Conservation (phyloP, 2,329 filamentous ascomycete species). For the Coleophoma eucalyptorum region DNA sequence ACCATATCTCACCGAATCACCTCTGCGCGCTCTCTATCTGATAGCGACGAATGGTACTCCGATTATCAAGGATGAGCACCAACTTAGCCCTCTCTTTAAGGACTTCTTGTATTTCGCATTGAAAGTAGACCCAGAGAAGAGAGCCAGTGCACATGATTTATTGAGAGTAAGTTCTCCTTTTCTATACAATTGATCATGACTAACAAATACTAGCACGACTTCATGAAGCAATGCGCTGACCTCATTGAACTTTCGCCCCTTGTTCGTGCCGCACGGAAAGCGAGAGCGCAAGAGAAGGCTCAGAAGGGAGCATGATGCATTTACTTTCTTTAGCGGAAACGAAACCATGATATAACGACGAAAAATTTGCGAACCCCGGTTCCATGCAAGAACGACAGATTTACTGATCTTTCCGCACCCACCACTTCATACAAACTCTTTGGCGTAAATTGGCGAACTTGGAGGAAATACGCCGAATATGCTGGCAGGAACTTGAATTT, state of each 20-base stretch:
- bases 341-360: neutral
- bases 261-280: slow-evolving; percentile 80
- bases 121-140: slow-evolving; percentile 95
- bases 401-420: too few relatives aligned
- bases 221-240: slow-evolving; percentile 74
- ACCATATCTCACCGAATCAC: slow-evolving; percentile 93
- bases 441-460: too few relatives aligned
- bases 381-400: too few relatives aligned
- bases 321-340: neutral
- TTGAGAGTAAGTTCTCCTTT: slow-evolving; percentile 65
- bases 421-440: too few relatives aligned
- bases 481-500: too few relatives aligned
- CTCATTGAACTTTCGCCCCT: slow-evolving; percentile 77
- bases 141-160: slow-evolving; percentile 90
- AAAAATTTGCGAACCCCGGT: too few relatives aligned
- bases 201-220: slow-evolving; percentile 58
- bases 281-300: slow-evolving; percentile 80
- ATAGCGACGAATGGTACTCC: slow-evolving; percentile 98
- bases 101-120: slow-evolving; percentile 92
- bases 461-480: too few relatives aligned
- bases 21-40: slow-evolving; percentile 85
- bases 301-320: slow-evolving; percentile 46
- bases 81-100: slow-evolving; percentile 75
- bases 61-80: slow-evolving; percentile 87
- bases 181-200: slow-evolving; percentile 12